phyloP scores from a whole-genome alignment of 768 basidiomycete genomes.

The Agaricus sinodeliciosus region DNA sequence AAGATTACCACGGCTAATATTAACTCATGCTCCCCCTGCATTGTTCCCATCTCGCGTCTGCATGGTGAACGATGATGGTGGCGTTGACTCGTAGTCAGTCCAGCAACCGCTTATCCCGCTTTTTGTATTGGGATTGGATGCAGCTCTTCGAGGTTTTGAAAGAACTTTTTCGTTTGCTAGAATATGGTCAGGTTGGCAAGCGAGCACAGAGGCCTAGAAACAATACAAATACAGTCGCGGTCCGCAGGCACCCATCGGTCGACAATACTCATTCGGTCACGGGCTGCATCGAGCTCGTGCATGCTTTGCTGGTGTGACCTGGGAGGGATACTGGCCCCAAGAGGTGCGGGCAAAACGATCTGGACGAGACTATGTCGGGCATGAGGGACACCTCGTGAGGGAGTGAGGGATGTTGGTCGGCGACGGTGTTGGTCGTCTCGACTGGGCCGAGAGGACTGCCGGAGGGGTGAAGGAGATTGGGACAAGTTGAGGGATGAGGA shows the following conservation, averaged over 20 bases:
- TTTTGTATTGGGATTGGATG: too few relatives aligned
- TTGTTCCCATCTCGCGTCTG: neutral
- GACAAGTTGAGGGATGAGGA: slow-evolving; percentile 20
- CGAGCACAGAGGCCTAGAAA: neutral
- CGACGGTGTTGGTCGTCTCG: slow-evolving; percentile 9
- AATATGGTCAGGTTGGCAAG: neutral
- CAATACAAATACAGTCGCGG: slow-evolving; percentile 4
- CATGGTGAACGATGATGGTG: neutral
- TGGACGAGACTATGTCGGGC: slow-evolving; percentile 53
- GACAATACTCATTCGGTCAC: slow-evolving; percentile 18
- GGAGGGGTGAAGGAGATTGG: slow-evolving; percentile 7
- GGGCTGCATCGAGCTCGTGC: neutral
- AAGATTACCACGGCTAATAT: slow-evolving; percentile 11
- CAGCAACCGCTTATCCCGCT: too few relatives aligned
- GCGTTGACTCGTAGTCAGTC: neutral
- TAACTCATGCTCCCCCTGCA: too few relatives aligned
- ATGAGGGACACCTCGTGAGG: slow-evolving; percentile 51
- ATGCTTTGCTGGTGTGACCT: neutral
- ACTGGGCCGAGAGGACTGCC: slow-evolving; percentile 11
- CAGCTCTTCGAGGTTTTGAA: neutral
- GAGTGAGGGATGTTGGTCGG: slow-evolving; percentile 5
- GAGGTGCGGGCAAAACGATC: slow-evolving; percentile 62
- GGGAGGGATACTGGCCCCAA: slow-evolving; percentile 31
- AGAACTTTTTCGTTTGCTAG: neutral
- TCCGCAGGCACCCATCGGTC: slow-evolving; percentile 20